Evolutionary conservation across 1,284 basidiomycete species (phyloP).

Genomic region (Malassezia brasiliensis): DNA sequence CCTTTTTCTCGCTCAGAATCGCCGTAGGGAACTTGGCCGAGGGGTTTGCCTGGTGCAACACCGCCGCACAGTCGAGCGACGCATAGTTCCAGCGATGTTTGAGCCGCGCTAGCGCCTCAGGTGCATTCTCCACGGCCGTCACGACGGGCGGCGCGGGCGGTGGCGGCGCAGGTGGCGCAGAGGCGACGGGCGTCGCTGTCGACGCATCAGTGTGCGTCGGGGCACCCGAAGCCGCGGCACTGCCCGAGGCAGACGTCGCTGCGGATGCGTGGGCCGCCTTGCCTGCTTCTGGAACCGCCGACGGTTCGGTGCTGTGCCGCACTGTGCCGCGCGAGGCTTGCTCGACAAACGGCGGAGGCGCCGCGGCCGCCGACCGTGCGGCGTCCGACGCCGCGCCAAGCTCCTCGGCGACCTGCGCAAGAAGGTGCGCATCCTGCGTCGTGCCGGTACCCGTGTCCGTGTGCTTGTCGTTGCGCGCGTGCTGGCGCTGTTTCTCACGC

Average conservation of each 20-base stretch:
- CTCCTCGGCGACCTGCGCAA: not conserved
- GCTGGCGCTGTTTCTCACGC: constrained; percentile 7
- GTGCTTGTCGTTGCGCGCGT: not conserved
- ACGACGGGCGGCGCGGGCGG: not conserved
- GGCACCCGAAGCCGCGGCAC: not conserved
- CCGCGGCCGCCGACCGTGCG: not conserved
- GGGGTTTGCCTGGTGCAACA: constrained; percentile 72
- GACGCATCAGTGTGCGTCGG: not conserved
- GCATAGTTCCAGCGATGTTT: constrained; percentile 73
- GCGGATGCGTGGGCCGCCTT: not conserved
- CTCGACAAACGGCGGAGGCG: not conserved
- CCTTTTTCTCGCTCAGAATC: constrained; percentile 79
- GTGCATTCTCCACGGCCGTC: constrained; percentile 23
- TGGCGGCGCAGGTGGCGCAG: not conserved
- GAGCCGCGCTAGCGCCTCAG: constrained; percentile 25
- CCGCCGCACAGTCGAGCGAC: constrained; percentile 79
- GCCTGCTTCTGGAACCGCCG: not conserved
- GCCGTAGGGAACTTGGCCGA: constrained; percentile 72
- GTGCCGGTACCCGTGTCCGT: not conserved
- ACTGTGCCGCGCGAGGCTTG: not conserved
- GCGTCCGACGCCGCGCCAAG: not conserved
- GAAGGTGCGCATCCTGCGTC: not conserved
- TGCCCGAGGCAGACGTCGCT: not conserved
- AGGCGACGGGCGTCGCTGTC: not conserved
- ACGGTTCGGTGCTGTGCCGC: not conserved